These are phyloP conservation scores for Teratosphaeria destructans DNA, from an alignment of 2,329 filamentous ascomycete species.

Conservation along the genomic window DNA sequence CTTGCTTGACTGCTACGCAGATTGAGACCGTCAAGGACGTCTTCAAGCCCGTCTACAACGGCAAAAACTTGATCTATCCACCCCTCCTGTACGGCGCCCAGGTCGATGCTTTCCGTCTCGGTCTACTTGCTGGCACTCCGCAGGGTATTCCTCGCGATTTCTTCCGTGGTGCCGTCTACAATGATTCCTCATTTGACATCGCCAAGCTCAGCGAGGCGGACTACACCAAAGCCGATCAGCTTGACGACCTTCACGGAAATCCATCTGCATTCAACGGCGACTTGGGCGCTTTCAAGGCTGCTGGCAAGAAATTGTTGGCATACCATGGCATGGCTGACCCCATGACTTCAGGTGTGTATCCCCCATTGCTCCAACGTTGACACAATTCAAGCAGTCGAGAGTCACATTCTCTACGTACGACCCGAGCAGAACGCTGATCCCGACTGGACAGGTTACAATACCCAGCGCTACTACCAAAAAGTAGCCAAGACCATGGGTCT, in stretches of 20 bases:
- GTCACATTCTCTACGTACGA: no score
- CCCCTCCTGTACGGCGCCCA: constrained; percentile 40
- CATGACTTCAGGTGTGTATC: constrained; percentile 28
- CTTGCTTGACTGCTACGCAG: constrained; percentile 37
- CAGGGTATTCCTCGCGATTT: constrained; percentile 38
- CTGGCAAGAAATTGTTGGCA: constrained; percentile 36
- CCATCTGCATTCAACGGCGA: constrained; percentile 30
- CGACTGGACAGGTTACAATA: constrained; percentile 25
- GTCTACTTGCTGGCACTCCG: constrained; percentile 30
- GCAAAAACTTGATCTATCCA: constrained; percentile 36
- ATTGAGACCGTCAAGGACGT: constrained; percentile 33
- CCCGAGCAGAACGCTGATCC: constrained; percentile 23
- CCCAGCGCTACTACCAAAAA: constrained; percentile 39
- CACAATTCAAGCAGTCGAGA: no score
- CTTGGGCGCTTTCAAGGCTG: constrained; percentile 27
- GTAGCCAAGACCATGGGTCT: constrained; percentile 30
- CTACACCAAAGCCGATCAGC: constrained; percentile 27
- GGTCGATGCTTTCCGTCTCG: constrained; percentile 26
- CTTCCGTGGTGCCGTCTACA: constrained; percentile 41
- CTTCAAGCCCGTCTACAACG: constrained; percentile 32
- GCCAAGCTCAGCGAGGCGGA: constrained; percentile 30
- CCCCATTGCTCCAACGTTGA: constrained; percentile 9
- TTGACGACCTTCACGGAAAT: constrained; percentile 33
- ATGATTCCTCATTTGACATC: constrained; percentile 34
- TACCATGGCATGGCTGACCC: constrained; percentile 33